A percentile compares a stretch with the other conserved stretches of the same genome.
These are phyloP conservation scores for Pseudozyma thailandica DNA, from an alignment of 1,284 basidiomycete genomes.

Conservation along the genomic window DNA sequence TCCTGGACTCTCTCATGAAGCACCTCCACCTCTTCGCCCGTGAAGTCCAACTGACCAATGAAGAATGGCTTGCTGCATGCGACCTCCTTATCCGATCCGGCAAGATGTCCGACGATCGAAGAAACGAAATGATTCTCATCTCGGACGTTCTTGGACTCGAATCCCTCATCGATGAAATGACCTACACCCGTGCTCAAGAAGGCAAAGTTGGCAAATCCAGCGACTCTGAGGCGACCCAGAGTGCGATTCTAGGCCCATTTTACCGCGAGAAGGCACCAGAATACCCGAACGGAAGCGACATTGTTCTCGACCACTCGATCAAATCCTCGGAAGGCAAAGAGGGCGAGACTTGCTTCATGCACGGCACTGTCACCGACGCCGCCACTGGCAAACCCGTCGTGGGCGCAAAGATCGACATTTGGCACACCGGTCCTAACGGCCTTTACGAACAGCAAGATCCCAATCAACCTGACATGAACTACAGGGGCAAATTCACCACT, in stretches of 20 bases:
- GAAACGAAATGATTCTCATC: conserved; percentile 69
- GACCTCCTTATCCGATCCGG: conserved; percentile 68
- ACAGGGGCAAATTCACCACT: conserved; percentile 66
- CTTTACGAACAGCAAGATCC: conserved; percentile 69
- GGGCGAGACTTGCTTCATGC: conserved; percentile 62
- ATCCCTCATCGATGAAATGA: conserved; percentile 65
- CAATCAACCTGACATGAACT: conserved; percentile 67
- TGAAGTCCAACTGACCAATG: conserved; percentile 68
- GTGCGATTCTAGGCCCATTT: conserved; percentile 69
- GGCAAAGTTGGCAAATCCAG: conserved; percentile 34
- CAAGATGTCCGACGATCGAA: conserved; percentile 66
- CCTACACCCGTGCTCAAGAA: conserved; percentile 22
- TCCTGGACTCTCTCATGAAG: conserved; percentile 67
- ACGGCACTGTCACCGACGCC: conserved; percentile 63
- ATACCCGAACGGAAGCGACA: conserved; percentile 61
- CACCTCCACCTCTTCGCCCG: conserved; percentile 66
- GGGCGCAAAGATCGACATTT: conserved; percentile 68
- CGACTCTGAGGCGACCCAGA: conserved; percentile 28
- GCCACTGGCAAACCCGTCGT: conserved; percentile 65
- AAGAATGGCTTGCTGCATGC: conserved; percentile 68
- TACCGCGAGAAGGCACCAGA: conserved; percentile 65
- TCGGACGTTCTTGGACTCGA: conserved; percentile 69
- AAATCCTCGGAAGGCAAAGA: conserved; percentile 61
- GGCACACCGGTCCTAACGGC: conserved; percentile 69
- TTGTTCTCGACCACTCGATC: conserved; percentile 53